Base-by-base conservation (phyloP, 176 grass and related monocot species). In the Oropetium thomaeum region DNA sequence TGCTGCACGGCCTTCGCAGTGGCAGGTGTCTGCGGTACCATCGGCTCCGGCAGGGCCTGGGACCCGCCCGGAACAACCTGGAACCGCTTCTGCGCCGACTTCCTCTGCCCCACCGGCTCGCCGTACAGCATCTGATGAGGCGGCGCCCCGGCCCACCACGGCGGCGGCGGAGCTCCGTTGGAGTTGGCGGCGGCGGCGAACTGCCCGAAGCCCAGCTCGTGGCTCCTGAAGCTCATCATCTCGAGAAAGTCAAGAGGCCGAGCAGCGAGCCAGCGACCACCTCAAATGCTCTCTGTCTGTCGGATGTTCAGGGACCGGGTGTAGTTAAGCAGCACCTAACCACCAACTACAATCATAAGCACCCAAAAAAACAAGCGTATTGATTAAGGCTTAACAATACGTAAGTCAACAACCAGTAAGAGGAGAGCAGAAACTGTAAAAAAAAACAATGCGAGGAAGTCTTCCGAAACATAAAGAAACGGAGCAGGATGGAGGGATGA, bases 101-200 rank as follows among this genome's bases (percentile, higher is more conserved):
- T 90, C 44, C 78, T 75, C 45, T 86, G 71, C 42, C 49, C 88
- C 64, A 75, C 22, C 31, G 79, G 63, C 70, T 90, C 82, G 1
- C 87, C 77, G 78, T 78, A 87, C 73, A 89, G 63, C 71, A 75
- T 40, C 76, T 86, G 87, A 62, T 61, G 58, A 2, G 43, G 30
- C 53, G 70, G 15, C 15, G 68, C n/a, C 20, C 74, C 82, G 6
- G 77, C 49, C 93, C 87, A 90, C 90, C 88, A 97, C 27, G 88
- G 82, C n/a, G n/a, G 39, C 83, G 9, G 9, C 28, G 82, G 22
- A 16, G 79, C 65, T 19, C 78, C 78, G 22, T 44, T 27, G 53
- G 51, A 28, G 40, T 0, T 9, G 42, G 17, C 49, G 11, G 60
- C 43, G 14, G 77, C 62, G 14, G 77, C 78, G 49, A 53, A 38